Evolutionary conservation across 1,284 basidiomycete species (phyloP), one percentile per base, ranked within the genome.

Genomic region (Limonomyces culmigenus): DNA sequence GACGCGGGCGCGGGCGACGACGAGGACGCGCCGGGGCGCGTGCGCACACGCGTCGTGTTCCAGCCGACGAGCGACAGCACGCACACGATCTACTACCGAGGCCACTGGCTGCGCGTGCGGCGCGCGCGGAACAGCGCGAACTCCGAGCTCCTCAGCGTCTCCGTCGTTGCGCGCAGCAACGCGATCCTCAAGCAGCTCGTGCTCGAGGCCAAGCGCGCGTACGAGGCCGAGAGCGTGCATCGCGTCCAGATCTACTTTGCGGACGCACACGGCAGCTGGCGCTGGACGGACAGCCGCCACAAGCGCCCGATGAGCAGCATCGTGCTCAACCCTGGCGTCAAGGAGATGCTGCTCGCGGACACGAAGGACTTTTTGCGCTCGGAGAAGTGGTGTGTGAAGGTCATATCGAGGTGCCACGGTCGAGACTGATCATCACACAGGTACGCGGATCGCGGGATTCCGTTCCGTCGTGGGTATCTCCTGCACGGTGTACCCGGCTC

Each of bases 201-300:
- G 29, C 67, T 84, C n/a, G 75, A 83, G 47, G 80, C 80, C n/a
- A 85, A 85, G 61, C 70, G 69, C 47, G 78, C 81, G 48, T 85
- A 85, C 47, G 81, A 85, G 53, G 78, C 78, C 0, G 79, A 84
- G 49, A 72, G 78, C 27, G 68, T 84, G 25, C 80, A 85, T 48
- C 68, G 80, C 32, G 80, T 85, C 43, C 78, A 85, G 51, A 83
- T 85, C 25, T 85, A 83, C 50, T 83, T 85, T 49, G 81, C 81
- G 11, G 80, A 83, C 52, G 76, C 76, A n/a, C 78, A 85, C 52
- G 81, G 80, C 19, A 73, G 70, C 35, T 85, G 81, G 81, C 61
- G 79, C 34, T 85, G 78, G 75, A 81, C 78, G 0, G 80, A 84
- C 51, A 79, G 76, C 12, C 61, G 80, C 30, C 80, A 83, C 53